These are phyloP conservation scores for Plasmodiophora brassicae DNA, from an alignment of 208 protist genomes.

Conservation along the genomic window DNA sequence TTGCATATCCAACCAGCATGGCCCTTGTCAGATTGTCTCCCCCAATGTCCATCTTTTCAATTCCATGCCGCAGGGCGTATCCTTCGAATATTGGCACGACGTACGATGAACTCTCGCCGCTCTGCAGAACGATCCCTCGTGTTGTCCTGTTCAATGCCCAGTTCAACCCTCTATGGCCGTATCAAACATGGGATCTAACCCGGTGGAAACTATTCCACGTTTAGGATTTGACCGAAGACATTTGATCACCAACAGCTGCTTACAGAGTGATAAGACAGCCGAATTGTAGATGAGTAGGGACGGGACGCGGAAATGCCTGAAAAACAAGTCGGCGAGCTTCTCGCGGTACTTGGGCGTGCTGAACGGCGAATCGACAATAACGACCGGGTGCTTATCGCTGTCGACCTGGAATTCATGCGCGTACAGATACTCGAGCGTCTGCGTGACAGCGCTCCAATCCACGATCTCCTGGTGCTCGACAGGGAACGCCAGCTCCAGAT, in stretches of 20 bases:
- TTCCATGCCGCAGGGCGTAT: not conserved
- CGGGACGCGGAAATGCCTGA: not conserved
- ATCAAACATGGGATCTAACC: not conserved
- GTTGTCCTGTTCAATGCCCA: not conserved
- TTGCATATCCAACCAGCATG: too few relatives aligned
- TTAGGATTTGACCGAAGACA: not conserved
- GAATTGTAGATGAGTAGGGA: not conserved
- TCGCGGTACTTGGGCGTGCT: not conserved
- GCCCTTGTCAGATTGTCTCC: not conserved
- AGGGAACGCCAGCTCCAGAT: not conserved
- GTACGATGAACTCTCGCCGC: not conserved
- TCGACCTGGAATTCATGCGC: not conserved
- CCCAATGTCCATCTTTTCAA: not conserved
- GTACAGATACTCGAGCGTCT: not conserved
- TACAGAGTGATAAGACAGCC: not conserved
- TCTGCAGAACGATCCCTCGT: not conserved
- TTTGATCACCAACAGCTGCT: not conserved
- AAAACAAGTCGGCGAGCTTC: conserved; percentile 9
- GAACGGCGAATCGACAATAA: conserved; percentile 8
- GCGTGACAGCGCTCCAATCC: not conserved
- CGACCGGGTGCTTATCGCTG: not conserved
- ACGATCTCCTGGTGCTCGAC: not conserved
- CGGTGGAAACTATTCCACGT: not conserved
- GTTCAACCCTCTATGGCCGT: not conserved
- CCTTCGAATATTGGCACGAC: conserved; percentile 5